Evolutionary conservation across 768 basidiomycete species (phyloP).

Genomic region (Udeniomyces megalosporus): DNA sequence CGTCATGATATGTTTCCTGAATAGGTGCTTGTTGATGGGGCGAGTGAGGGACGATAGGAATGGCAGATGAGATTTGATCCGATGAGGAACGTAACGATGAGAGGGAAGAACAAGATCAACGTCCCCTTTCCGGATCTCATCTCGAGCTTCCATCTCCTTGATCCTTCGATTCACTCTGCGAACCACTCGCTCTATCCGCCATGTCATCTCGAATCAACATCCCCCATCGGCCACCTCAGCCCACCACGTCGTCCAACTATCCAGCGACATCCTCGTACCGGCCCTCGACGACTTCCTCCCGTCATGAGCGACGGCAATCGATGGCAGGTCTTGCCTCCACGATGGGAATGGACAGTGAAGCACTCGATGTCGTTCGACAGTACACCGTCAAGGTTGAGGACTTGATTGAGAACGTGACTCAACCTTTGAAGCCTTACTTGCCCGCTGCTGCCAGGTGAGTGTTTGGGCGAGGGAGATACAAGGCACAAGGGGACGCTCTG

Average conservation of each 20-base stretch:
- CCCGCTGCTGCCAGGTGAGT: constrained; percentile 39
- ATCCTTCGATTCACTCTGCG: too few relatives aligned
- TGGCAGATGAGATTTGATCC: too few relatives aligned
- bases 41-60: too few relatives aligned
- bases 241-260: neutral
- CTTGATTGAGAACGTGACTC: constrained; percentile 74
- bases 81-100: too few relatives aligned
- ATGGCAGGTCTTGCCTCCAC: constrained; percentile 8
- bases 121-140: too few relatives aligned
- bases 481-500: too few relatives aligned
- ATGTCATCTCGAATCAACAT: constrained; percentile 17
- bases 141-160: too few relatives aligned
- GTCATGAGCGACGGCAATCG: constrained; percentile 7
- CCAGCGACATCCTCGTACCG: neutral
- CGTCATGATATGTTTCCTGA: too few relatives aligned
- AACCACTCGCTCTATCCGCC: too few relatives aligned
- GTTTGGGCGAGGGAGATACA: neutral
- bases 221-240: neutral
- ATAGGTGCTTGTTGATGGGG: too few relatives aligned
- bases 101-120: too few relatives aligned
- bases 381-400: constrained; percentile 49
- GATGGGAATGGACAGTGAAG: constrained; percentile 9
- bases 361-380: constrained; percentile 10
- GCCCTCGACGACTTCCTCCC: neutral
- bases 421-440: constrained; percentile 83